These are phyloP conservation scores for Halophytophthora batemanensis DNA, from an alignment of 352 stramenopile species.

Conservation along the genomic window DNA sequence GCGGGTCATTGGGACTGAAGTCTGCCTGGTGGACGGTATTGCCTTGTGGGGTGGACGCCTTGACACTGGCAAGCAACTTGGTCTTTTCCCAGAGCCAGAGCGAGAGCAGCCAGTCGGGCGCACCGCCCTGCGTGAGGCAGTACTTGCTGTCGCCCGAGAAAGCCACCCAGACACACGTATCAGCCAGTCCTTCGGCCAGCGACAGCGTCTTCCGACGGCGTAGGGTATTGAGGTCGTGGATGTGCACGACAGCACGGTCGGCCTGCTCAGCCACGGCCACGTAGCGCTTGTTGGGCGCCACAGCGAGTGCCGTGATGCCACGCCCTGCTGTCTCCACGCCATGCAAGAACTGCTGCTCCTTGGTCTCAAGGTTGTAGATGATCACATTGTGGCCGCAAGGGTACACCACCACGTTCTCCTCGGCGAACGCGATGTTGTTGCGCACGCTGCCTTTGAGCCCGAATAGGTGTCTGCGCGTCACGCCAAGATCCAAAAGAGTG, in stretches of 20 bases:
- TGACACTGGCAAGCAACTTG: constrained; percentile 80
- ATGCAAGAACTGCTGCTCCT: constrained; percentile 89
- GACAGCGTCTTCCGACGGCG: constrained; percentile 84
- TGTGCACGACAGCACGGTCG: constrained; percentile 81
- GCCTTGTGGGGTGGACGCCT: constrained; percentile 63
- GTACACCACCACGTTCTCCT: constrained; percentile 86
- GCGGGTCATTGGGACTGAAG: constrained; percentile 86
- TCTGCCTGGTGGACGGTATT: constrained; percentile 83
- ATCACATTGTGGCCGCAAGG: constrained; percentile 87
- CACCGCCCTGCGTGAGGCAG: constrained; percentile 84
- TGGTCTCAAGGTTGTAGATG: constrained; percentile 87
- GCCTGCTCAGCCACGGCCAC: constrained; percentile 87
- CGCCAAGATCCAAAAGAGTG: neutral
- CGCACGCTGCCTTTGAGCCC: constrained; percentile 80
- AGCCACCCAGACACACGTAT: constrained; percentile 72
- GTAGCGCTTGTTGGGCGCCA: constrained; percentile 81
- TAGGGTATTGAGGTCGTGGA: constrained; percentile 89
- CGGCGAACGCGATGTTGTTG: constrained; percentile 82
- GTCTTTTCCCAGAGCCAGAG: constrained; percentile 93
- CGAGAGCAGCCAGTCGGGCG: constrained; percentile 89
- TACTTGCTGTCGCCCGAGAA: constrained; percentile 92
- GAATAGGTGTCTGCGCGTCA: constrained; percentile 64
- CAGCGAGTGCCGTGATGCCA: constrained; percentile 85
- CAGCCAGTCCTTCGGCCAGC: constrained; percentile 72
- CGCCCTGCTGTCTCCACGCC: constrained; percentile 71